Conservation (phyloP, 352 stramenopile genomes). For the Sclerospora graminicola region DNA sequence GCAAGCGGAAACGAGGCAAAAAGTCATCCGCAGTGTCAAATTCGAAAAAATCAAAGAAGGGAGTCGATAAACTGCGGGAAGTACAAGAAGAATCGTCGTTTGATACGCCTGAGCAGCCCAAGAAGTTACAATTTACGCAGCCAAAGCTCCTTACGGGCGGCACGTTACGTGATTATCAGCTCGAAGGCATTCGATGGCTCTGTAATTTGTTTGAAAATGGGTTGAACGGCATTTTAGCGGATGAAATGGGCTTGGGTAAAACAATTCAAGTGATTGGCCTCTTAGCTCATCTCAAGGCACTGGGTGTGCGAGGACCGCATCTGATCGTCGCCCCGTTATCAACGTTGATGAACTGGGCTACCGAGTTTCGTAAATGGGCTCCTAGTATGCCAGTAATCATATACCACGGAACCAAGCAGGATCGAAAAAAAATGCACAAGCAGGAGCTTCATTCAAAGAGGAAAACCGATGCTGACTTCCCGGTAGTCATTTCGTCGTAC, state of each 20-base stretch:
- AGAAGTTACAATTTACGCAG: conserved; percentile 50
- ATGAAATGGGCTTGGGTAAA: conserved; percentile 88
- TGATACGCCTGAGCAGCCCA: conserved; percentile 25
- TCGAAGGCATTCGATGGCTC: conserved; percentile 96
- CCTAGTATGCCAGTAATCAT: conserved; percentile 92
- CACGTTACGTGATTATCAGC: conserved; percentile 90
- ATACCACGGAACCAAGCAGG: conserved; percentile 89
- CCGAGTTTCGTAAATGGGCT: conserved; percentile 76
- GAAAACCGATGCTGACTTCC: conserved; percentile 56
- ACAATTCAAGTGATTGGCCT: conserved; percentile 90
- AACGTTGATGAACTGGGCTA: conserved; percentile 97
- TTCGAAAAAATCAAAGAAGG: conserved; percentile 35
- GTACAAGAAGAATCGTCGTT: conserved; percentile 42
- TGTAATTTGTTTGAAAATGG: conserved; percentile 96
- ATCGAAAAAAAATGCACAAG: conserved; percentile 37
- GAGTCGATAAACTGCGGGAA: conserved; percentile 60
- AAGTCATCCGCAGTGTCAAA: conserved; percentile 1
- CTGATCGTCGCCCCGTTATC: conserved; percentile 97
- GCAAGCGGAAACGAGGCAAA: conserved; percentile 41
- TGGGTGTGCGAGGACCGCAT: conserved; percentile 89
- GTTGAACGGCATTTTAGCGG: conserved; percentile 87
- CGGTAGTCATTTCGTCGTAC: conserved; percentile 83
- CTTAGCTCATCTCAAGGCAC: conserved; percentile 88
- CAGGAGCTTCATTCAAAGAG: conserved; percentile 41
- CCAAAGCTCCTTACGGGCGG: conserved; percentile 70